Conservation (phyloP, 2,329 filamentous ascomycete genomes). For the Diaporthe destruens region DNA sequence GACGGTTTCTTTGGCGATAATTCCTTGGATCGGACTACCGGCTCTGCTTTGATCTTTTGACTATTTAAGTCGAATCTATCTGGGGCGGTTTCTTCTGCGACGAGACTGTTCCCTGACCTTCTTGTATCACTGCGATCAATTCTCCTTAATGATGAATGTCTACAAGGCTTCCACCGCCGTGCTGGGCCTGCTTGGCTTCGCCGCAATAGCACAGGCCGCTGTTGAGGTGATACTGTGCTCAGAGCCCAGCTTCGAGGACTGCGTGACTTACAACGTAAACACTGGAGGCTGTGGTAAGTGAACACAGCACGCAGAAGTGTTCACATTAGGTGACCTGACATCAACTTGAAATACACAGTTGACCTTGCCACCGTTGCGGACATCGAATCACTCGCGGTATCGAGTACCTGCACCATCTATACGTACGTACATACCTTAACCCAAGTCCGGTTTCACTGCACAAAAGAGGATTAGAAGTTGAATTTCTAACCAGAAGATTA, state of each 20-base stretch:
- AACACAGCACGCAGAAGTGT: neutral
- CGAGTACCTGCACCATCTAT: constrained; percentile 10
- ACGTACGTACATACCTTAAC: neutral
- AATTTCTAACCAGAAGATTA: neutral
- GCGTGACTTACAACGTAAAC: constrained; percentile 6
- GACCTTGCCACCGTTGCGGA: neutral
- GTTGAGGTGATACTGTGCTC: constrained; percentile 14
- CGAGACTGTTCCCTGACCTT: neutral
- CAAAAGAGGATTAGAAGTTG: neutral
- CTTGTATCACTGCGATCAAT: neutral
- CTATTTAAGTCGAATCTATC: neutral
- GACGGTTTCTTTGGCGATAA: neutral
- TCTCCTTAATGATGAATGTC: neutral
- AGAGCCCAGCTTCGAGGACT: constrained; percentile 6
- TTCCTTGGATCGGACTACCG: neutral
- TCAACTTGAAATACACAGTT: neutral
- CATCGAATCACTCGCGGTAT: constrained; percentile 18
- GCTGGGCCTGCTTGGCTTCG: constrained; percentile 4
- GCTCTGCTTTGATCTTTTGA: neutral
- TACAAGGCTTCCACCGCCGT: constrained; percentile 16
- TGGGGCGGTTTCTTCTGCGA: neutral
- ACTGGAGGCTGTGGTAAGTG: constrained; percentile 9
- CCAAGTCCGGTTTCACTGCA: too few species aligned
- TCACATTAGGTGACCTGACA: neutral
- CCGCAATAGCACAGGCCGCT: neutral